phyloP scores from a whole-genome alignment of 768 basidiomycete genomes.

The Pleurotus pulmonarius region DNA sequence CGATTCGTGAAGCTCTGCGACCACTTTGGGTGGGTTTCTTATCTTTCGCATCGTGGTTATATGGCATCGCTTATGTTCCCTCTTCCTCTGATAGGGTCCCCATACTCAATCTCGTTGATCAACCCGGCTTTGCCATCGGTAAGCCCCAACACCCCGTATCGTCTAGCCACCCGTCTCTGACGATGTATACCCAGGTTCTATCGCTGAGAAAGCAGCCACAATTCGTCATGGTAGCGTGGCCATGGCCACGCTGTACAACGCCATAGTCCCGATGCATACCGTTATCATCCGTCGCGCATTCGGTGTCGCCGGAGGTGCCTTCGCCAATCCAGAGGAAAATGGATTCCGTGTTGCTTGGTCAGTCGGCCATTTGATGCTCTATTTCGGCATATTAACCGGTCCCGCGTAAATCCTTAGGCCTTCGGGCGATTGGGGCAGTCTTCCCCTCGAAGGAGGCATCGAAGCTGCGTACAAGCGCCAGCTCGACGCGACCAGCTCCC shows the following conservation, averaged over 20 bases:
- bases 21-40: constrained; percentile 30
- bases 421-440: constrained; percentile 38
- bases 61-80: neutral
- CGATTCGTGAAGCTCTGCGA: constrained; percentile 35
- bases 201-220: constrained; percentile 33
- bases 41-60: neutral
- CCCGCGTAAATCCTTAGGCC: constrained; percentile 21
- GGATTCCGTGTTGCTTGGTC: constrained; percentile 35
- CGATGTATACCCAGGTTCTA: constrained; percentile 17
- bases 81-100: constrained; percentile 22
- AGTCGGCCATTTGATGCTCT: neutral
- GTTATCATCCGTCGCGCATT: constrained; percentile 34
- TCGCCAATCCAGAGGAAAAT: constrained; percentile 31
- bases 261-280: constrained; percentile 33
- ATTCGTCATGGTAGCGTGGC: constrained; percentile 36
- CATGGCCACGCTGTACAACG: constrained; percentile 33
- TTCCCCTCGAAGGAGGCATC: constrained; percentile 37
- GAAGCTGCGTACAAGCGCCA: constrained; percentile 39
- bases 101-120: constrained; percentile 35
- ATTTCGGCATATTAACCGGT: too few species aligned
- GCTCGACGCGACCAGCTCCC: constrained; percentile 24
- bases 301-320: constrained; percentile 35
- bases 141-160: neutral
- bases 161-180: too few species aligned
- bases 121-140: constrained; percentile 38